Base-by-base conservation (phyloP, 495 filamentous ascomycete species). In the Pseudomonodictys pantanalensis region DNA sequence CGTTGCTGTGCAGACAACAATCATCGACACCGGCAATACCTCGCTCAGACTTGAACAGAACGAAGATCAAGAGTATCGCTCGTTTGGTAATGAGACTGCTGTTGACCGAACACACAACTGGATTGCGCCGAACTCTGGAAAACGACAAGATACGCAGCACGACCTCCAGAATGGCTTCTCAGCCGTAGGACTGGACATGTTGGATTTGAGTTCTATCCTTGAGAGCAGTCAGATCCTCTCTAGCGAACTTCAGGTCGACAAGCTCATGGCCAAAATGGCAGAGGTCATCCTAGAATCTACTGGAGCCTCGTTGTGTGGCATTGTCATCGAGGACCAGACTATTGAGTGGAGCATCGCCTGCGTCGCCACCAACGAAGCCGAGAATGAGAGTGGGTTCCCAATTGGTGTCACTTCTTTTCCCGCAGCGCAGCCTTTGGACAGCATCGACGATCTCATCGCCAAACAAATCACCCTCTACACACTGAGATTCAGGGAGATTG, bases 171-270 rank as follows among this genome's bases (percentile, higher is more conserved):
- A 35, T 18, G 69, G 64, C 12, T 80, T 68, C 11, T 66, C 69
- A 2, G 71, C 70, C 24, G 62, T 69, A 3, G 73, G 73, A 12
- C 55, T 76, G 57, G 91, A 96, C 71, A 91, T 95, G 73, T 89
- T 95, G 51, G 91, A 95, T 69, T 70, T 95, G 51, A 85, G 89
- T 43, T 90, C 87, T 38, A 95, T 96, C 50, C 79, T 96, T 9
- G 85, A 91, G 65, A 92, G 88, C 15, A 92, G 87, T 41, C 91
- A 95, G 75, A 84, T 95, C 41, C 89, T 96, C 67, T 95, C 91
- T 11, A 95, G 90, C 25, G 89, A 95, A 53, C 77, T 96, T 28
- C 82, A 89, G 56, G 85, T 96, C 20, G 90, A 96, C 57, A 84
- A 85, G 48, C 82, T 96, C 7, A 75, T 96, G 38, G 84, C 85